These are phyloP conservation scores for Venturia nashicola DNA, from an alignment of 2,329 filamentous ascomycete species.

Conservation along the genomic window DNA sequence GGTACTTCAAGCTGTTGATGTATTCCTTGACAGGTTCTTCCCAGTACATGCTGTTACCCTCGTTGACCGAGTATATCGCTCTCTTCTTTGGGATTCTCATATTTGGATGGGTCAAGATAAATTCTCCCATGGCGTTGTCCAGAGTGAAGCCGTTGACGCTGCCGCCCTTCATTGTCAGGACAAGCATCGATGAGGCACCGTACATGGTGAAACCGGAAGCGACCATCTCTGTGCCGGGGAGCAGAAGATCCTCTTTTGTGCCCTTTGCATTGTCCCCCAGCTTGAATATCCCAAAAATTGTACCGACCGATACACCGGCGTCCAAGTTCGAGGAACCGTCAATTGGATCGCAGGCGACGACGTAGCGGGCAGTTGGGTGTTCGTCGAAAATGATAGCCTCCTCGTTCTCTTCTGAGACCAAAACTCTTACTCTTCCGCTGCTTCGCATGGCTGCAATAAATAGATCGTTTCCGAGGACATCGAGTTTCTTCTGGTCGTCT, in stretches of 20 bases:
- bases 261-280: conserved; percentile 64
- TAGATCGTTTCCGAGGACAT: conserved; percentile 96
- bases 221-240: conserved; percentile 80
- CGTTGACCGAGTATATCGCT: conserved; percentile 94
- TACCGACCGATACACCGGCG: conserved; percentile 93
- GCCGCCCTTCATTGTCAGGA: conserved; percentile 91
- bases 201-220: conserved; percentile 99
- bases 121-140: conserved; percentile 92
- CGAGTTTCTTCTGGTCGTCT: conserved; percentile 98
- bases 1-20: conserved; percentile 79
- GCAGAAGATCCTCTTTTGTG: conserved; percentile 74
- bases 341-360: conserved; percentile 94
- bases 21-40: conserved; percentile 76
- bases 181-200: conserved; percentile 87
- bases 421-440: conserved; percentile 75
- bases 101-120: conserved; percentile 92
- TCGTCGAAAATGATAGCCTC: conserved; percentile 77
- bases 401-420: conserved; percentile 98
- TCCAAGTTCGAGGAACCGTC: conserved; percentile 97
- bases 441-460: conserved; percentile 94
- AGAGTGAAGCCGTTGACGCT: conserved; percentile 95
- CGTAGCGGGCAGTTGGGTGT: conserved; percentile 66
- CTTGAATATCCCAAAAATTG: conserved; percentile 92
- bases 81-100: conserved; percentile 76
- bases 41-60: conserved; percentile 98